Percentiles rank a stretch among this genome's conserved stretches.
These are phyloP conservation scores for Fusarium guadeloupense DNA, from an alignment of 2,329 filamentous ascomycete species.

Conservation along the genomic window DNA sequence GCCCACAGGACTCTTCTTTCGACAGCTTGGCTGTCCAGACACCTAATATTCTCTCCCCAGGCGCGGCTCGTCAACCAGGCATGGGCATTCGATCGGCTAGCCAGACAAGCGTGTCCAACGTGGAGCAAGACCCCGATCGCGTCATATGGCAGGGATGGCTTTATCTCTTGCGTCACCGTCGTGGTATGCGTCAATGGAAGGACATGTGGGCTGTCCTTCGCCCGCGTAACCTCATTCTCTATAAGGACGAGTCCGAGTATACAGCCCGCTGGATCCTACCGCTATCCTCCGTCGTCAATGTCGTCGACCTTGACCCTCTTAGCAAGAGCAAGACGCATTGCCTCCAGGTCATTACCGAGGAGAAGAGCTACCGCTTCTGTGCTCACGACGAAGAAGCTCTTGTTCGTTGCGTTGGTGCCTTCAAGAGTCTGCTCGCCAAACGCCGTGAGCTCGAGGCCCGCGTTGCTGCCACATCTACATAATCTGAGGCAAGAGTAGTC, in stretches of 20 bases:
- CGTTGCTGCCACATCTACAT: constrained; percentile 43
- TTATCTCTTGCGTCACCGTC: constrained; percentile 82
- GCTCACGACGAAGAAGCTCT: constrained; percentile 83
- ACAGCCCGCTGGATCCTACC: constrained; percentile 83
- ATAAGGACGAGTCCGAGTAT: constrained; percentile 94
- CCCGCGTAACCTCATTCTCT: constrained; percentile 83
- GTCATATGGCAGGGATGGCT: constrained; percentile 96
- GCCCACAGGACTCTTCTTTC: constrained; percentile 60
- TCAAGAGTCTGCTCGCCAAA: constrained; percentile 86
- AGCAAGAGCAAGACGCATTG: constrained; percentile 87
- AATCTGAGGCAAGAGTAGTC: constrained; percentile 3
- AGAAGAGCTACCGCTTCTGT: constrained; percentile 83
- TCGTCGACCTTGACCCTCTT: constrained; percentile 89
- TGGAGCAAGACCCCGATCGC: constrained; percentile 78
- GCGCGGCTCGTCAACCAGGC: constrained; percentile 45
- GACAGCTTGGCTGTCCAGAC: constrained; percentile 59
- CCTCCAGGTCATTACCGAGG: constrained; percentile 92
- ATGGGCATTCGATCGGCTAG: constrained; percentile 64
- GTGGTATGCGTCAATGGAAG: constrained; percentile 92
- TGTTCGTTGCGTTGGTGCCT: constrained; percentile 84
- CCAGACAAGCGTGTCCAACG: constrained; percentile 65
- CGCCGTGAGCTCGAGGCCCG: constrained; percentile 70
- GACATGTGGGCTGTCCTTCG: constrained; percentile 92
- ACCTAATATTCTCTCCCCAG: constrained; percentile 35
- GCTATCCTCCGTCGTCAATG: constrained; percentile 82